Evolutionary conservation across 371 early-diverging fungal species (phyloP).

Genomic region (Mucor racemosus): DNA sequence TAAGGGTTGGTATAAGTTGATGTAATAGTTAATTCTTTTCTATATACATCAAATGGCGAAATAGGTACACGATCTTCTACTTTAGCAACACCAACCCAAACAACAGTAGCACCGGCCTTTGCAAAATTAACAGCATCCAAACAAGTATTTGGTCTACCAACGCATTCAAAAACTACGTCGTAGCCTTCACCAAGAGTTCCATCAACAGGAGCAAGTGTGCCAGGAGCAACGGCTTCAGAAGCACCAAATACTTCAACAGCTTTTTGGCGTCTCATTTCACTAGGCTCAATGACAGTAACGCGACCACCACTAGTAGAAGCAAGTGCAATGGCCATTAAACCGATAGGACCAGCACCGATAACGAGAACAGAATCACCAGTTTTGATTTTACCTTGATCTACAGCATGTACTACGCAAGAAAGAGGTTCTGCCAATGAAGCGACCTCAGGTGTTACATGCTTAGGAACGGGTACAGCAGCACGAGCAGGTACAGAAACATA

Average conservation of each 20-base stretch:
- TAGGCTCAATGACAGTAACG: conserved; percentile 56
- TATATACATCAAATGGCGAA: conserved; percentile 59
- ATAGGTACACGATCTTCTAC: conserved; percentile 51
- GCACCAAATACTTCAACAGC: conserved; percentile 50
- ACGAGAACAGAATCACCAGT: conserved; percentile 51
- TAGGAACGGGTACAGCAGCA: conserved; percentile 47
- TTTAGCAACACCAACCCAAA: conserved; percentile 64
- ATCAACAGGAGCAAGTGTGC: conserved; percentile 41
- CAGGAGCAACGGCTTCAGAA: conserved; percentile 34
- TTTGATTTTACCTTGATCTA: conserved; percentile 54
- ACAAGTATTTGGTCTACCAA: conserved; percentile 56
- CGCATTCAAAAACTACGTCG: conserved; percentile 65
- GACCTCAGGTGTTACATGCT: conserved; percentile 45
- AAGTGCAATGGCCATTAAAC: conserved; percentile 56
- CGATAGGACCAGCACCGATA: conserved; percentile 63
- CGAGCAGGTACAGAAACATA: conserved; percentile 54
- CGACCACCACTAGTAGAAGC: conserved; percentile 45
- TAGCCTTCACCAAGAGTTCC: conserved; percentile 51
- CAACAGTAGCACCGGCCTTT: conserved; percentile 55
- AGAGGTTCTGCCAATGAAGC: conserved; percentile 62
- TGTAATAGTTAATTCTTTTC: conserved; percentile 60
- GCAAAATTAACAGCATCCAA: conserved; percentile 50
- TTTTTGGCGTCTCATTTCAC: conserved; percentile 45
- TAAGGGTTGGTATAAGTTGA: conserved; percentile 64
- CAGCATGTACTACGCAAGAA: conserved; percentile 64